Evolutionary conservation across 2,329 filamentous ascomycete genomes (phyloP), one percentile per base, ranked within the genome.

Genomic region (Cercospora brassicicola): DNA sequence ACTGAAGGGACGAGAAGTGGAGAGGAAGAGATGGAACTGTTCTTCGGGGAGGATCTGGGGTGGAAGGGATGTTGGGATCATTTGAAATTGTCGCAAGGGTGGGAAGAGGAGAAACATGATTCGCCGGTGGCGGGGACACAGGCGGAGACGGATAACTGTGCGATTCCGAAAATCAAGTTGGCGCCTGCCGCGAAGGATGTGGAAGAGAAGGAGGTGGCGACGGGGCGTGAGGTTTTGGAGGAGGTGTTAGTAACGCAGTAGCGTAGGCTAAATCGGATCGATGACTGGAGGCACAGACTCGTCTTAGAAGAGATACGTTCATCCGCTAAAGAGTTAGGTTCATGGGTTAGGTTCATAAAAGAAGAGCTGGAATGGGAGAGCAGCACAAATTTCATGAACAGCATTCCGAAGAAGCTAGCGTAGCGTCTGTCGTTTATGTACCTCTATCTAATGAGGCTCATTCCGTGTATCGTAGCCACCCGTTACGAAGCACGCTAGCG

Each of bases 21-120:
- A 5, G 68, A 69, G 26, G 65, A 68, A 31, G 45, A 67, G 42
- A 68, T 70, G 66, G 51, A 65, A 30, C 42, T 62, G 13, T 70
- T 68, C 64, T 70, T 71, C 28, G 57, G 57, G 9, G 65, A 68
- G 2, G 64, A 71, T 62, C 33, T 71, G 23, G 63, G 65, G 11
- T 68, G 69, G 28, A 69, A 53, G 18, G 65, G 67, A 4, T 67
- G 67, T 39, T 71, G 65, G 67, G 65, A 69, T 55, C 62, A 67
- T 55, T 39, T 66, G 57, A 67, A 64, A 48, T 61, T 71, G 10
- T 62, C 56, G 10, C 59, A 71, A 31, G 20, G 31, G 8, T 67
- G 36, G 65, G 42, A 57, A 7, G 42, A 62, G 39, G 39, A 28
- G 59, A 62, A 42, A 18, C 36, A 51, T 30, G 59, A 62, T 31